These are phyloP conservation scores for Cephaloascus albidus DNA, from an alignment of 805 yeast genomes.

Conservation along the genomic window DNA sequence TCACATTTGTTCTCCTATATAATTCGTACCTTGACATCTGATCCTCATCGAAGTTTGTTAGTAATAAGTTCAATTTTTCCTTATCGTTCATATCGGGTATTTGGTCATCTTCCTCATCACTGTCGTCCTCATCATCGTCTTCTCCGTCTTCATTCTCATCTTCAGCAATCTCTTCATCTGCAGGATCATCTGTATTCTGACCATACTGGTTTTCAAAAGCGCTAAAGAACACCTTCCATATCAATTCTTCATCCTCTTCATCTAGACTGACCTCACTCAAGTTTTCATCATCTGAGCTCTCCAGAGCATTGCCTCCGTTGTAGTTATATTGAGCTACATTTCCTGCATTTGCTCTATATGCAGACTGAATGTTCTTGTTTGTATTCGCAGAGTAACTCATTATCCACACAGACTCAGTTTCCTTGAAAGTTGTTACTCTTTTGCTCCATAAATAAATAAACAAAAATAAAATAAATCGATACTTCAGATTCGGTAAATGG, in stretches of 20 bases:
- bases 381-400: no score
- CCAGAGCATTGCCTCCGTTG: slow-evolving; percentile 4
- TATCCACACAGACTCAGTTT: no score
- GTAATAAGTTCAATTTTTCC: slow-evolving; percentile 51
- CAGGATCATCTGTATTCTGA: slow-evolving; percentile 1
- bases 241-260: slow-evolving; percentile 35
- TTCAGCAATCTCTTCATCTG: slow-evolving; percentile 2
- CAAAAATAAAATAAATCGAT: no score
- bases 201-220: slow-evolving; percentile 9
- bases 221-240: slow-evolving; percentile 30
- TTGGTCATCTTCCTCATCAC: slow-evolving; percentile 14
- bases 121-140: slow-evolving; percentile 6
- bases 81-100: slow-evolving; percentile 34
- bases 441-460: no score
- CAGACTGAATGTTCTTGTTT: no score
- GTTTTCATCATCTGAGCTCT: not conserved
- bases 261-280: slow-evolving; percentile 29
- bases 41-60: slow-evolving; percentile 66
- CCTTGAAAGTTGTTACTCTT: no score
- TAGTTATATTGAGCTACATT: slow-evolving; percentile 17
- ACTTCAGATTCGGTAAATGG: no score
- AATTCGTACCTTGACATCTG: slow-evolving; percentile 86
- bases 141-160: slow-evolving; percentile 3
- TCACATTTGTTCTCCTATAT: slow-evolving; percentile 64
- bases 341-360: no score